phyloP scores from a whole-genome alignment of 345 rosid species.

The Syzygium oleosum region DNA sequence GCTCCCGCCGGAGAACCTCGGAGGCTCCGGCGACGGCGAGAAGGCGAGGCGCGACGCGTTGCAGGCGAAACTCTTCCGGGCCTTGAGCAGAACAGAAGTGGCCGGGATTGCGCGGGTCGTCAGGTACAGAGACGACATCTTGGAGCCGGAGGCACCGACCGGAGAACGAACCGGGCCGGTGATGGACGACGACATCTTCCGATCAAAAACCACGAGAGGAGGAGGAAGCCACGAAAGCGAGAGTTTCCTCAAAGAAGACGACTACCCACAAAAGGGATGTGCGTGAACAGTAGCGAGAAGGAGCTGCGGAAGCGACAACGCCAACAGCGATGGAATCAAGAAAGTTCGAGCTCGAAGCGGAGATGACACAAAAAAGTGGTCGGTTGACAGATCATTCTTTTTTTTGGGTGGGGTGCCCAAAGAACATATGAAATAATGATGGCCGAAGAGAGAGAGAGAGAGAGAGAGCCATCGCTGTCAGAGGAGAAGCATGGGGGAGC shows the following conservation, averaged over 20 bases:
- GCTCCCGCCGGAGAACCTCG: slow-evolving; percentile 12
- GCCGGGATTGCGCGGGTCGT: slow-evolving; percentile 8
- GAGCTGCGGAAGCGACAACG: neutral
- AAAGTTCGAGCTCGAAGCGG: neutral
- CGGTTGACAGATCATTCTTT: neutral
- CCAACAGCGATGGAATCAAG: neutral
- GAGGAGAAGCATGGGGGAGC: neutral
- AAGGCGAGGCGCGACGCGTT: slow-evolving; percentile 11
- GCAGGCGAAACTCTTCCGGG: slow-evolving; percentile 6
- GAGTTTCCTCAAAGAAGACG: neutral
- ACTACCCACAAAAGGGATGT: neutral
- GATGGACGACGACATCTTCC: slow-evolving; percentile 2
- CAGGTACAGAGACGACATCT: slow-evolving; percentile 20
- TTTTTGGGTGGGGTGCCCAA: neutral
- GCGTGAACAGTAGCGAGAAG: no score
- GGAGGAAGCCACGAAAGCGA: neutral
- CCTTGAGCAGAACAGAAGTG: neutral
- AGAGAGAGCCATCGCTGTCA: neutral
- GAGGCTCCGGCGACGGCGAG: slow-evolving; percentile 15
- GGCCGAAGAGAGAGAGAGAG: neutral
- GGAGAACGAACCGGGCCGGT: slow-evolving; percentile 9
- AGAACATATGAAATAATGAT: neutral
- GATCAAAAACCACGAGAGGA: neutral
- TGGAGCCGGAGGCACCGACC: neutral
- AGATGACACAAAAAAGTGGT: neutral